phyloP scores from a whole-genome alignment of 2,329 filamentous ascomycete genomes.

The Diaporthe citri region DNA sequence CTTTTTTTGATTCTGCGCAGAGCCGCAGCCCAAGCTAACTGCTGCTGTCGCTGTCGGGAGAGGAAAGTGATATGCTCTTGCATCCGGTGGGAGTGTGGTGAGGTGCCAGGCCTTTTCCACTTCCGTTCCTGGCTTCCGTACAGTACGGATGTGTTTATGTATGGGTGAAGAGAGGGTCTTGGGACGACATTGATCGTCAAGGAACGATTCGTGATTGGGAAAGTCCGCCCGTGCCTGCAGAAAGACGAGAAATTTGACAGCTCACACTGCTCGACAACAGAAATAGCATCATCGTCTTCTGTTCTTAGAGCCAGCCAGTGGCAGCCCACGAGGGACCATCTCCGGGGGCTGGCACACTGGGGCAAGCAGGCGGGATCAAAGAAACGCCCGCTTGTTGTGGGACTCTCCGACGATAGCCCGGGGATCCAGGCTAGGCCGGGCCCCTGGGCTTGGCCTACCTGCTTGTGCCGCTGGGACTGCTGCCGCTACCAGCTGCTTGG shows the following conservation, averaged over 20 bases:
- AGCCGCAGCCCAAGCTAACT: constrained; percentile 29
- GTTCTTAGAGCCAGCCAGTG: constrained; percentile 8
- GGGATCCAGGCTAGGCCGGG: neutral
- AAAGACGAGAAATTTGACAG: neutral
- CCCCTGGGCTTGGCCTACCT: constrained; percentile 9
- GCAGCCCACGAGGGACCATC: neutral
- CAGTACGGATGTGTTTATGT: neutral
- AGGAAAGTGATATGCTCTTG: constrained; percentile 10
- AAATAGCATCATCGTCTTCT: constrained; percentile 22
- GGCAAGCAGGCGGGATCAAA: constrained; percentile 19
- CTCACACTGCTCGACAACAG: constrained; percentile 23
- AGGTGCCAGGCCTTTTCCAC: neutral
- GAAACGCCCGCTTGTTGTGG: constrained; percentile 15
- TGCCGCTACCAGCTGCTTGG: constrained; percentile 7
- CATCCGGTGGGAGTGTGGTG: neutral
- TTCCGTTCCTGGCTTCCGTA: constrained; percentile 16
- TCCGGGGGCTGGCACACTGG: constrained; percentile 6
- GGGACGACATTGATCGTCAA: constrained; percentile 2
- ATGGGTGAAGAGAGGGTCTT: neutral
- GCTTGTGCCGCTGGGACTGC: neutral
- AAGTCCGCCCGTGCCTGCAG: constrained; percentile 19
- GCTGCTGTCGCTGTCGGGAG: constrained; percentile 2
- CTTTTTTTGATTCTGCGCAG: constrained; percentile 20
- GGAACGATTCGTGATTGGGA: constrained; percentile 5
- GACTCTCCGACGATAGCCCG: constrained; percentile 17